phyloP scores from a whole-genome alignment of 2,329 filamentous ascomycete species.

The Lanzia echinophila region DNA sequence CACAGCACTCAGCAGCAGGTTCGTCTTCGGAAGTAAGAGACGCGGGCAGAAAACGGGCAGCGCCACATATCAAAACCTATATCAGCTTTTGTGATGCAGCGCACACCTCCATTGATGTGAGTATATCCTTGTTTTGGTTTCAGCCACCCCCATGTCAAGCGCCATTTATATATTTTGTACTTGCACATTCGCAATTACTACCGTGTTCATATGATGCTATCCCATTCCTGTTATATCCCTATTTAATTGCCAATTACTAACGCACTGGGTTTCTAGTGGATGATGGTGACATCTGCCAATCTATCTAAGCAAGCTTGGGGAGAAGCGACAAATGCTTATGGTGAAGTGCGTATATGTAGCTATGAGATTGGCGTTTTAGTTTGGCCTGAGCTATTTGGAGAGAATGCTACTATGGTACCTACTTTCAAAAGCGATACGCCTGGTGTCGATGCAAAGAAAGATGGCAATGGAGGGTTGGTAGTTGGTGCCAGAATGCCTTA shows the following conservation, averaged over 20 bases:
- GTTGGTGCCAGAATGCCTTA: constrained; percentile 80
- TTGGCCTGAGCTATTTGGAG: constrained; percentile 59
- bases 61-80: constrained; percentile 88
- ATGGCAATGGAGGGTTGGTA: constrained; percentile 31
- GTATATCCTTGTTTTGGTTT: no score
- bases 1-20: constrained; percentile 12
- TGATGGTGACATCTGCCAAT: constrained; percentile 84
- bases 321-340: constrained; percentile 46
- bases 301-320: constrained; percentile 88
- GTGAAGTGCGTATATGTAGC: constrained; percentile 65
- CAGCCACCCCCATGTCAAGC: no score
- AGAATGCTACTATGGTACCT: constrained; percentile 53
- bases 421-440: constrained; percentile 59
- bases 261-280: constrained; percentile 46
- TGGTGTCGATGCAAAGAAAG: not conserved
- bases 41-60: constrained; percentile 60
- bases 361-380: constrained; percentile 81
- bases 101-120: constrained; percentile 48
- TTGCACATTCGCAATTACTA: no score
- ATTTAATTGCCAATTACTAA: no score
- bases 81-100: constrained; percentile 49
- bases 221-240: no score
- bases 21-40: constrained; percentile 32
- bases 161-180: no score
- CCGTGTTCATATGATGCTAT: no score